A percentile compares a stretch with the other conserved stretches of the same genome.
Evolutionary conservation across 1,284 basidiomycete genomes (phyloP).

Genomic region (Limonomyces culmigenus): DNA sequence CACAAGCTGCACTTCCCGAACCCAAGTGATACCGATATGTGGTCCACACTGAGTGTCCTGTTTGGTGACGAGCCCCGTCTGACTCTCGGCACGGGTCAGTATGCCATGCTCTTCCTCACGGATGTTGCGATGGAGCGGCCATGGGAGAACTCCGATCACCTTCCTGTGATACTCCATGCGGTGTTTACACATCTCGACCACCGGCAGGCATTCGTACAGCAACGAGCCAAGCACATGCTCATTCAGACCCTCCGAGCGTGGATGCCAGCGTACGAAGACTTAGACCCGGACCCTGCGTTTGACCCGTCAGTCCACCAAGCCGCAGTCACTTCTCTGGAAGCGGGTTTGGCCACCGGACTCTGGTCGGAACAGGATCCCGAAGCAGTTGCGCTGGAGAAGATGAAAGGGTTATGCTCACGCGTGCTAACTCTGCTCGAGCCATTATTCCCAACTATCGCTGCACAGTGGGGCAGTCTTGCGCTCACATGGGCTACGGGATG

Average conservation of each 20-base stretch:
- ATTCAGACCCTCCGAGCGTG: constrained; percentile 72
- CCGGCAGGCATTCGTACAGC: constrained; percentile 48
- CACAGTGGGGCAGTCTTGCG: constrained; percentile 71
- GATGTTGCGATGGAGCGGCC: constrained; percentile 69
- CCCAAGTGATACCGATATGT: constrained; percentile 52
- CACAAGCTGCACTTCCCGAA: constrained; percentile 55
- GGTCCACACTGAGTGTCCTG: constrained; percentile 59
- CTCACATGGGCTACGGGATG: constrained; percentile 79
- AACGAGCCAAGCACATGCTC: constrained; percentile 56
- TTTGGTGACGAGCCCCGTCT: constrained; percentile 56
- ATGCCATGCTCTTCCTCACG: constrained; percentile 75
- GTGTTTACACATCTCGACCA: constrained; percentile 79
- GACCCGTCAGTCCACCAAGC: constrained; percentile 42
- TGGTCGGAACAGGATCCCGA: constrained; percentile 61
- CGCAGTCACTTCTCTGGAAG: constrained; percentile 34
- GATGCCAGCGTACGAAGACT: constrained; percentile 53
- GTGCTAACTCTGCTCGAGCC: constrained; percentile 58
- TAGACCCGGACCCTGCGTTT: constrained; percentile 37
- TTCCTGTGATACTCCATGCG: constrained; percentile 68
- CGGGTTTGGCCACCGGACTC: constrained; percentile 37
- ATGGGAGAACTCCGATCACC: constrained; percentile 54
- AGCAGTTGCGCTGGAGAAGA: constrained; percentile 39
- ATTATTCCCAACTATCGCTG: constrained; percentile 47
- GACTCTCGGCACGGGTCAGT: constrained; percentile 66
- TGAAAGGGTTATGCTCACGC: constrained; percentile 51